Conservation (phyloP, 306 rosid genomes). For the Dalbergia cochinchinensis region DNA sequence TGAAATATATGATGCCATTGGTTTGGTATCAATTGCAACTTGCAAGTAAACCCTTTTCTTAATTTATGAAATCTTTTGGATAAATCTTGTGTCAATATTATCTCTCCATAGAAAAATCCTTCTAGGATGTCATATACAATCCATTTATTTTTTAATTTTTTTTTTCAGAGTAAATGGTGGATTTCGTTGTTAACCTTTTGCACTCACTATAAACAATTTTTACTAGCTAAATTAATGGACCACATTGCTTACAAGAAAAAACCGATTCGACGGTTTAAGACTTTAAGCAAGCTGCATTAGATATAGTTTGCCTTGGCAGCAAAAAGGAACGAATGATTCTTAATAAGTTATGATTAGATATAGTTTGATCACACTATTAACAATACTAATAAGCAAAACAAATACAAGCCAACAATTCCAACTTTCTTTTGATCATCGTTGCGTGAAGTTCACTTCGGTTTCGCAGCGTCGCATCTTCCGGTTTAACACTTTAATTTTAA, state of each 20-base stretch:
- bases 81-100: background rate
- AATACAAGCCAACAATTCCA: background rate
- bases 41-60: background rate
- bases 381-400: background rate
- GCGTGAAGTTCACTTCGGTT: conserved; percentile 39
- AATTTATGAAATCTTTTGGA: background rate
- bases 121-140: no score
- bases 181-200: background rate
- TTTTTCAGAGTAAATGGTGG: background rate
- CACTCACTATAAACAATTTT: conserved; percentile 1
- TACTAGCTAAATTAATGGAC: conserved; percentile 17
- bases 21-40: background rate
- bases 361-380: background rate
- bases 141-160: no score
- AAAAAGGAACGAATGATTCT: background rate
- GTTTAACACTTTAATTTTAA: background rate
- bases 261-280: background rate
- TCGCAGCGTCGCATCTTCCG: conserved; percentile 1
- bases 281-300: conserved; percentile 1
- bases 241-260: conserved; percentile 19
- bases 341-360: background rate
- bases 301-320: background rate
- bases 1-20: background rate
- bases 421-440: conserved; percentile 32
- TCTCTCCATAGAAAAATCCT: no score